Evolutionary conservation across 1,284 basidiomycete species (phyloP).

Genomic region (Austroboletus niveus): DNA sequence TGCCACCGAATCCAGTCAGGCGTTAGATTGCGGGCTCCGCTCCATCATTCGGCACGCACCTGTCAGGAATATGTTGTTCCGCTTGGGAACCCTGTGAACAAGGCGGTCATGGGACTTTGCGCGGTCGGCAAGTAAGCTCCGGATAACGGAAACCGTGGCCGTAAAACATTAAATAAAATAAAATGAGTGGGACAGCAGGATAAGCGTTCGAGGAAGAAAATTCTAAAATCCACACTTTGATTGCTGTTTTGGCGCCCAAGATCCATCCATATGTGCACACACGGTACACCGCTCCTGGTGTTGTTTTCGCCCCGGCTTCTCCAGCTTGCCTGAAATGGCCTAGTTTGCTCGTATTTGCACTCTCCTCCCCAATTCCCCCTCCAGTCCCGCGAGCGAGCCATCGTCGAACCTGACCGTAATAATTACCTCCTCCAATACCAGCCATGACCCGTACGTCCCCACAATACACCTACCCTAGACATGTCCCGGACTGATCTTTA

Average conservation of each 20-base stretch:
- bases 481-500: conserved; percentile 10
- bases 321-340: conserved; percentile 2
- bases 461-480: background rate
- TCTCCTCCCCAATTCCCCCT: background rate
- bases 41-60: background rate
- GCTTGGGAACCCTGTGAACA: conserved; percentile 8
- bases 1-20: background rate
- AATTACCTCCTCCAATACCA: conserved; percentile 7
- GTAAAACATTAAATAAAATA: background rate
- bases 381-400: conserved; percentile 1
- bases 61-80: conserved; percentile 14
- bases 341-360: conserved; percentile 31
- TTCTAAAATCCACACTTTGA: conserved; percentile 15
- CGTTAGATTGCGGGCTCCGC: background rate
- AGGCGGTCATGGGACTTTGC: conserved; percentile 4
- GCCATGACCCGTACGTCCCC: conserved; percentile 50
- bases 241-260: conserved; percentile 12
- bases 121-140: conserved; percentile 9
- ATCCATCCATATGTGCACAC: conserved; percentile 1
- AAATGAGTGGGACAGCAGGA: background rate
- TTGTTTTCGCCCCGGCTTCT: conserved; percentile 4
- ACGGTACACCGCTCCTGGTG: background rate
- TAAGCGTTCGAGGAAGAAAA: background rate
- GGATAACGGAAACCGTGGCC: background rate
- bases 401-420: conserved; percentile 9